Percentiles rank a stretch among this genome's conserved stretches.
Conservation (phyloP, 2,329 filamentous ascomycete species). For the Neophaeococcomyces mojaviensis region DNA sequence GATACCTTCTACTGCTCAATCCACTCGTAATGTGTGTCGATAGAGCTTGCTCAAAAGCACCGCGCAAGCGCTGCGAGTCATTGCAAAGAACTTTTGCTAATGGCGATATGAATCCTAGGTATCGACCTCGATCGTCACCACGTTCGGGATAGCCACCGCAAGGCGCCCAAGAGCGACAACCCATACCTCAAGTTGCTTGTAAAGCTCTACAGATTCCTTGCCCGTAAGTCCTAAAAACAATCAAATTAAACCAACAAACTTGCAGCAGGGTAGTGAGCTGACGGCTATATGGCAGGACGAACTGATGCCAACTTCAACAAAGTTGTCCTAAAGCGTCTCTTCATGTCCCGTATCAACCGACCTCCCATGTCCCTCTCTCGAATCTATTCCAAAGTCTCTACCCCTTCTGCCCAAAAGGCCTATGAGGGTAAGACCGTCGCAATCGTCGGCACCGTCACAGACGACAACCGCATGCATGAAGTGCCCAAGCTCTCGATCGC, state of each 20-base stretch:
- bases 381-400: conserved; percentile 58
- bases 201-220: conserved; percentile 96
- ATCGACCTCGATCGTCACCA: conserved; percentile 56
- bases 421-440: conserved; percentile 72
- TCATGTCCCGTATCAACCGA: conserved; percentile 98
- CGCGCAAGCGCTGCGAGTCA: conserved; percentile 9
- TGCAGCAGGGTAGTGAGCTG: no score
- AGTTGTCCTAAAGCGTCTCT: conserved; percentile 91
- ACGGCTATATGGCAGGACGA: conserved; percentile 59
- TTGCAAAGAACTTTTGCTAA: conserved; percentile 9
- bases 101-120: conserved; percentile 29
- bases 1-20: conserved; percentile 11
- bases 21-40: conserved; percentile 3
- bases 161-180: conserved; percentile 96
- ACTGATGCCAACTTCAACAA: conserved; percentile 99
- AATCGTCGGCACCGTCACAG: conserved; percentile 88
- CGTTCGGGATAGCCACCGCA: conserved; percentile 67
- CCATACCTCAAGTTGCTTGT: conserved; percentile 95
- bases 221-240: conserved; percentile 58
- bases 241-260: neutral
- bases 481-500: conserved; percentile 90
- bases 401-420: conserved; percentile 47
- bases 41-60: conserved; percentile 10
- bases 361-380: conserved; percentile 90
- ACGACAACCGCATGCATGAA: conserved; percentile 88